Conservation (phyloP, 345 rosid species). For the Boechera stricta region DNA sequence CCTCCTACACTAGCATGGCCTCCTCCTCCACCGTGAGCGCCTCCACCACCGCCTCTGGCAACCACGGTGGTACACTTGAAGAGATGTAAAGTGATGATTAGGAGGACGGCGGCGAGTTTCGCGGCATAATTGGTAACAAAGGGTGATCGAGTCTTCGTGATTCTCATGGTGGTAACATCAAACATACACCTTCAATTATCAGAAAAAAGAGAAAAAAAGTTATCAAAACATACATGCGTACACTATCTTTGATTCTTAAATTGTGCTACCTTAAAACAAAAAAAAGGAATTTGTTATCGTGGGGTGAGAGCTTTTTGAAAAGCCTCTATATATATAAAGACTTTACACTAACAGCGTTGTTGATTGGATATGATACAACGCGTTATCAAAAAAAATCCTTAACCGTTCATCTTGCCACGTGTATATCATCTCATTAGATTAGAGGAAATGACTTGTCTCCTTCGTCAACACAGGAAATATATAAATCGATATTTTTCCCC, state of each 20-base stretch:
- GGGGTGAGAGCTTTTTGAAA: constrained; percentile 12
- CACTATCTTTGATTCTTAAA: constrained; percentile 29
- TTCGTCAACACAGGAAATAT: neutral
- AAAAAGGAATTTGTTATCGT: neutral
- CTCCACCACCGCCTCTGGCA: neutral
- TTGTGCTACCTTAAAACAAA: constrained; percentile 26
- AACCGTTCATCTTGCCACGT: constrained; percentile 34
- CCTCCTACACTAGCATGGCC: neutral
- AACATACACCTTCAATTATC: neutral
- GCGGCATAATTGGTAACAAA: constrained; percentile 17
- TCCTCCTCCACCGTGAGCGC: neutral
- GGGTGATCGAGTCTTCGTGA: constrained; percentile 9
- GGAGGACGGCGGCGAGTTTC: neutral
- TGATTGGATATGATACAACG: constrained; percentile 3
- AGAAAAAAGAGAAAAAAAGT: neutral
- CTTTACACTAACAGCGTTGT: neutral
- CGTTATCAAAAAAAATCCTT: constrained; percentile 5
- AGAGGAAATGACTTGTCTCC: constrained; percentile 4
- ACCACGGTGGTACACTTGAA: constrained; percentile 27
- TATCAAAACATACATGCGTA: neutral
- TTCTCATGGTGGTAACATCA: constrained; percentile 36
- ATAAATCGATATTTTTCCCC: neutral
- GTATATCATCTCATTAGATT: neutral
- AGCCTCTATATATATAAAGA: neutral
- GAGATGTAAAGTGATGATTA: constrained; percentile 19